Percentiles rank a stretch among this genome's conserved stretches.
Conservation (phyloP, 2,329 filamentous ascomycete species). For the Macrophomina pseudophaseolina region DNA sequence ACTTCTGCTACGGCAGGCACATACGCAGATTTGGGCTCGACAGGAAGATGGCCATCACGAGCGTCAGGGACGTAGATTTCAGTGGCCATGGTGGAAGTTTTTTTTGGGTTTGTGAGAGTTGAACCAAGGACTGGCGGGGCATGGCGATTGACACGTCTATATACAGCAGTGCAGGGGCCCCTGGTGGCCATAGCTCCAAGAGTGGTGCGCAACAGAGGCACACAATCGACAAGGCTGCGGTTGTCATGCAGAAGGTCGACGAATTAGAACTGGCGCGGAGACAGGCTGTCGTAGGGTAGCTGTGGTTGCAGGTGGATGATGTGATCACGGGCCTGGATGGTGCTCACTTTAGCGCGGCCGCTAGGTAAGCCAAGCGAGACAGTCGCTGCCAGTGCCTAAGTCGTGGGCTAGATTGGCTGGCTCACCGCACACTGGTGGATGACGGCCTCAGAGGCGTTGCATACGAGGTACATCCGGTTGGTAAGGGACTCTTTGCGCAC, state of each 20-base stretch:
- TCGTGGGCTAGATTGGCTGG: background rate
- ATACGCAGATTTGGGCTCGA: conserved; percentile 13
- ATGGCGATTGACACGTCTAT: background rate
- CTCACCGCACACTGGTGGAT: background rate
- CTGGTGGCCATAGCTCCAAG: conserved; percentile 17
- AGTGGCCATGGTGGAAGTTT: conserved; percentile 3
- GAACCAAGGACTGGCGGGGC: background rate
- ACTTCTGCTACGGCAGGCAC: background rate
- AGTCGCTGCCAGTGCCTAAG: background rate
- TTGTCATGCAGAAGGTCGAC: conserved; percentile 16
- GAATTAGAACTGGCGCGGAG: background rate
- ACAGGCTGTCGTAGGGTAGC: conserved; percentile 7
- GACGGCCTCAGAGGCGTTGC: background rate
- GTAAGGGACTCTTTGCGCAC: no score
- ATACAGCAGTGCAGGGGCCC: background rate
- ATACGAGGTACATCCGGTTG: no score
- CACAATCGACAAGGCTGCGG: conserved; percentile 20
- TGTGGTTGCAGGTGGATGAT: conserved; percentile 16
- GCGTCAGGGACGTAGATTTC: conserved; percentile 13
- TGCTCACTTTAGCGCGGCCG: conserved; percentile 15
- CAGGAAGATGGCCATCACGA: conserved; percentile 10
- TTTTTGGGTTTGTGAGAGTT: background rate
- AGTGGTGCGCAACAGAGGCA: conserved; percentile 17
- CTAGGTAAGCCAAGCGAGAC: background rate
- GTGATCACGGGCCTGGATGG: conserved; percentile 22